phyloP scores from a whole-genome alignment of 2,329 filamentous ascomycete genomes.

The Colletotrichum phormii region DNA sequence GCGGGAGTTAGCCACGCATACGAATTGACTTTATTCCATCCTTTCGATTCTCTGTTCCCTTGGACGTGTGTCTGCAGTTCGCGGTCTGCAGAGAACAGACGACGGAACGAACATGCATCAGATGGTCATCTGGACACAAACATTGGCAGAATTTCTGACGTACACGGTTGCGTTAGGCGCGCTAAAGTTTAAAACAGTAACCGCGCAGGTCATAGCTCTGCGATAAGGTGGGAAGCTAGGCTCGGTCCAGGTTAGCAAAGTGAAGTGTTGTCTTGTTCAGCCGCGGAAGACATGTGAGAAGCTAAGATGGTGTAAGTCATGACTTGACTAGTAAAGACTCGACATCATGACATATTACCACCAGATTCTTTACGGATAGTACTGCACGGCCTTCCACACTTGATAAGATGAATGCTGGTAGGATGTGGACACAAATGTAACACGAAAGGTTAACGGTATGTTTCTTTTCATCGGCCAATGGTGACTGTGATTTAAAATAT shows the following conservation, averaged over 20 bases:
- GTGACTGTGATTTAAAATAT: too few relatives aligned
- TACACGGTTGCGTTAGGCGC: background rate
- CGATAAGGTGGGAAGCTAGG: background rate
- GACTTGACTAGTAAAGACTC: background rate
- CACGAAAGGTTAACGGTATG: too few relatives aligned
- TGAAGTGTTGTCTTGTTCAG: background rate
- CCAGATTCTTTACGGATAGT: too few relatives aligned
- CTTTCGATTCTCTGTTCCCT: background rate
- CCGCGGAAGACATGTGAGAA: background rate
- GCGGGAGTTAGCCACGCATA: conserved; percentile 1
- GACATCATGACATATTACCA: too few relatives aligned
- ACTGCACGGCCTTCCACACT: too few relatives aligned
- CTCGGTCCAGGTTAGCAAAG: background rate
- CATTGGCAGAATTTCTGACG: background rate
- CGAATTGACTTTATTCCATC: conserved; percentile 5
- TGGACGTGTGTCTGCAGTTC: background rate
- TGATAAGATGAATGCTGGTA: too few relatives aligned
- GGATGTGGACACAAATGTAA: too few relatives aligned
- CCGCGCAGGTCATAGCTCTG: background rate
- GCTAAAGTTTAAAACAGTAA: background rate
- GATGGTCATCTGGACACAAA: background rate
- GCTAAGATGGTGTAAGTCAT: too few relatives aligned
- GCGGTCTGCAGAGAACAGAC: background rate
- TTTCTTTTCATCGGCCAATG: too few relatives aligned
- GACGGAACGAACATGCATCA: background rate